Conservation (phyloP, 2,329 filamentous ascomycete genomes). For the Claviceps spartinae region DNA sequence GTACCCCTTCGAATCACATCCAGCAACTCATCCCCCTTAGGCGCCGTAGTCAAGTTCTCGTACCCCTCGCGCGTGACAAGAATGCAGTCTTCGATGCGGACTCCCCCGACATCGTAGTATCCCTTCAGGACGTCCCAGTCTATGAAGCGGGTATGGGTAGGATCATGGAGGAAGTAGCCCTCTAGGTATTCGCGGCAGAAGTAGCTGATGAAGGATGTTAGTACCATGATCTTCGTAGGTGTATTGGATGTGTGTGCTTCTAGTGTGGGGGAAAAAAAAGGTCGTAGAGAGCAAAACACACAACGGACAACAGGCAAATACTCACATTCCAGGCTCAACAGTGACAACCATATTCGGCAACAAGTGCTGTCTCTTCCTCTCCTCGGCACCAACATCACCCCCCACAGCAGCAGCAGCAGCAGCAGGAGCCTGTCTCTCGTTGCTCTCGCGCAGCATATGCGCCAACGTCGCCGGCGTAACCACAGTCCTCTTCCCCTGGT, state of each 20-base stretch:
- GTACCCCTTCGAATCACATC: conserved; percentile 38
- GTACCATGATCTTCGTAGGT: neutral
- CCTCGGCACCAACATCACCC: conserved; percentile 1
- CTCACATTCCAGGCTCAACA: conserved; percentile 60
- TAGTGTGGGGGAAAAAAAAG: neutral
- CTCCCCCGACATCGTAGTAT: conserved; percentile 72
- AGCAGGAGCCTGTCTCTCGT: neutral
- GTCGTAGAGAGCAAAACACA: neutral
- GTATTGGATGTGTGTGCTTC: neutral
- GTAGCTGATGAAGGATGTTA: conserved; percentile 35
- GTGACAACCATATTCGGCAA: conserved; percentile 58
- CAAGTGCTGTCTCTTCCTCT: conserved; percentile 27
- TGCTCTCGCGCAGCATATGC: conserved; percentile 1
- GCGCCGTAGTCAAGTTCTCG: conserved; percentile 72
- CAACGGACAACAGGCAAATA: conserved; percentile 3
- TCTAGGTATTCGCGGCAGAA: conserved; percentile 64
- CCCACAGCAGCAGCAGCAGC: conserved; percentile 3
- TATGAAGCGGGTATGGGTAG: conserved; percentile 48
- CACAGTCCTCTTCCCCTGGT: conserved; percentile 27
- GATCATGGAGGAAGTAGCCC: conserved; percentile 48
- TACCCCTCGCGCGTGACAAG: conserved; percentile 64
- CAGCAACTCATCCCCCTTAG: conserved; percentile 61
- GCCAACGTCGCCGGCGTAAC: conserved; percentile 23
- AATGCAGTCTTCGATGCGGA: conserved; percentile 86
- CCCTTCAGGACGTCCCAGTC: conserved; percentile 48